Percentiles rank a stretch among this genome's conserved stretches.
Evolutionary conservation across 495 filamentous ascomycete species (phyloP).

Genomic region (Penicillium subrubescens): DNA sequence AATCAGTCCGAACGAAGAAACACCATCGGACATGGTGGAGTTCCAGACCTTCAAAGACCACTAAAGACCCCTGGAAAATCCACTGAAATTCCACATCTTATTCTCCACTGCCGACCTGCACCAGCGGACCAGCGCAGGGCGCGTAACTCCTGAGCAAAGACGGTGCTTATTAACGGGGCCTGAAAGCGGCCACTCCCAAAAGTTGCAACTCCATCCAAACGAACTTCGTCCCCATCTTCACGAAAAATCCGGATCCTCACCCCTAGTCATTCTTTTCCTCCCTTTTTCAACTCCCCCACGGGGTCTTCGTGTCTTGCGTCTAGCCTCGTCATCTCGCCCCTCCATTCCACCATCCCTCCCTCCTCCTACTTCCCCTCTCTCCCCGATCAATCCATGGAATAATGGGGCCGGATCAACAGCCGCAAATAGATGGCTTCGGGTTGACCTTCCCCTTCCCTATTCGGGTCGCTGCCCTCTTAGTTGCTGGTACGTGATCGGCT

Average conservation of each 20-base stretch:
- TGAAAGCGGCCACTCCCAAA: slow-evolving; percentile 29
- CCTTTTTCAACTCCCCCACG: slow-evolving; percentile 7
- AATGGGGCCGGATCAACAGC: slow-evolving; percentile 77
- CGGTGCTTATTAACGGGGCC: slow-evolving; percentile 27
- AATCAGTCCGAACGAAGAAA: not conserved
- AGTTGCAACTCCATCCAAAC: slow-evolving; percentile 10
- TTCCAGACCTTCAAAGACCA: slow-evolving; percentile 15
- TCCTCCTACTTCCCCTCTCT: slow-evolving; percentile 1
- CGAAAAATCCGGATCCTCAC: slow-evolving; percentile 30
- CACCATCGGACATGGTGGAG: slow-evolving; percentile 10
- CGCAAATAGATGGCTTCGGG: slow-evolving; percentile 83
- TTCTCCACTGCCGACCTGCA: slow-evolving; percentile 8
- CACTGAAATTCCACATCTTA: slow-evolving; percentile 5
- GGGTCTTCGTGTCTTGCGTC: not conserved
- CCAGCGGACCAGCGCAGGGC: not conserved
- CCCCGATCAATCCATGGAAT: slow-evolving; percentile 53
- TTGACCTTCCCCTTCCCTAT: slow-evolving; percentile 83
- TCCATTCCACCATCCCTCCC: slow-evolving; percentile 15
- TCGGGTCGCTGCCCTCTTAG: slow-evolving; percentile 75
- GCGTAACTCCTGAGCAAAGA: not conserved
- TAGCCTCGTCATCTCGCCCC: slow-evolving; percentile 7
- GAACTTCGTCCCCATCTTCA: not conserved
- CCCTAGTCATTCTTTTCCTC: slow-evolving; percentile 45
- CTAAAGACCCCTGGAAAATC: not conserved
- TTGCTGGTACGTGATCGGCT: slow-evolving; percentile 61